These are phyloP conservation scores for Silene uniflora DNA, from an alignment of 148 eudicot species.

Conservation along the genomic window DNA sequence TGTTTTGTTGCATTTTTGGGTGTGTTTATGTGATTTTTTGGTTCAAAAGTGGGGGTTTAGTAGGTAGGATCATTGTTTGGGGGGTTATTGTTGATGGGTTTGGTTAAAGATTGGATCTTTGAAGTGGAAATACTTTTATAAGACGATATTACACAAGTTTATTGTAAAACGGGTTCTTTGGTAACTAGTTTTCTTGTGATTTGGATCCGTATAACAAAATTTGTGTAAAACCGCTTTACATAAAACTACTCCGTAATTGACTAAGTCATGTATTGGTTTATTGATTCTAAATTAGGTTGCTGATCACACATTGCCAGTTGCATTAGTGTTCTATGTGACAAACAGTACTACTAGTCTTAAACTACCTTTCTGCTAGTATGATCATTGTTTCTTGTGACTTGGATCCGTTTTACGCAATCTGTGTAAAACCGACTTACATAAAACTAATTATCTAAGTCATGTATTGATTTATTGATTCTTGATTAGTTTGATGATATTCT, in stretches of 20 bases:
- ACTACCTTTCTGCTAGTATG: no score
- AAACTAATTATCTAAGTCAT: neutral
- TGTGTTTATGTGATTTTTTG: neutral
- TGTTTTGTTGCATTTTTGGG: neutral
- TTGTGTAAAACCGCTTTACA: no score
- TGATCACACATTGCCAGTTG: neutral
- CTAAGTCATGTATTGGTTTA: neutral
- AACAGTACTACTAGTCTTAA: neutral
- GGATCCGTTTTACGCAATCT: no score
- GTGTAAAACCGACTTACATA: no score
- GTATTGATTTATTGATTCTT: neutral
- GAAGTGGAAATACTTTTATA: neutral
- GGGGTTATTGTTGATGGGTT: neutral
- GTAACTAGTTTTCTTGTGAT: no score
- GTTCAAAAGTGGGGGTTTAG: neutral
- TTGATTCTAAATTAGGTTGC: neutral
- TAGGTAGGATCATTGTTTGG: neutral
- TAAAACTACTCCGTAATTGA: no score
- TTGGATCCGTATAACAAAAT: no score
- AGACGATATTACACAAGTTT: no score
- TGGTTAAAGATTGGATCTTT: conserved; percentile 25
- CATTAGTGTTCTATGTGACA: neutral
- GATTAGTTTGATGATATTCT: conserved; percentile 1
- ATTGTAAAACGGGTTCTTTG: no score
- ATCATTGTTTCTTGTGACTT: no score